Conservation (phyloP, 2,329 filamentous ascomycete genomes). For the Aspergillus sp. region DNA sequence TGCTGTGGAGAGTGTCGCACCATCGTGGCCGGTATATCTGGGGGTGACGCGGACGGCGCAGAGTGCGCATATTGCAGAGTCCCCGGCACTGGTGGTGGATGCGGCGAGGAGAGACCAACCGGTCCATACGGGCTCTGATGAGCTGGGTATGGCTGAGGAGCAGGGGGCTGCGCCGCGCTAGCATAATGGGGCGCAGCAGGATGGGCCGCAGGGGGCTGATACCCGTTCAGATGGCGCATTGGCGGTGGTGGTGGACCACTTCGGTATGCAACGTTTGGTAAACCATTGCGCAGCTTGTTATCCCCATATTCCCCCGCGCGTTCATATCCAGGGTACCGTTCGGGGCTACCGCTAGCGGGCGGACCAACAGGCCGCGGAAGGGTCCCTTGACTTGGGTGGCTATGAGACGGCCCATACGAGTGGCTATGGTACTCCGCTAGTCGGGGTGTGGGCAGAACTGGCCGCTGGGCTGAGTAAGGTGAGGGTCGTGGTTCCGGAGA, state of each 20-base stretch:
- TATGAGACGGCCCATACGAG: constrained; percentile 33
- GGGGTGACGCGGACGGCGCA: constrained; percentile 38
- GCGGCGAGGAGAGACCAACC: constrained; percentile 35
- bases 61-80: constrained; percentile 38
- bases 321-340: constrained; percentile 39
- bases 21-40: constrained; percentile 37
- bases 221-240: constrained; percentile 55
- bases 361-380: constrained; percentile 31
- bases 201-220: constrained; percentile 27
- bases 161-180: constrained; percentile 33
- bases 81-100: constrained; percentile 30
- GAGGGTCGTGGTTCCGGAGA: constrained; percentile 36
- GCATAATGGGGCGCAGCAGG: constrained; percentile 26
- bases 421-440: constrained; percentile 31
- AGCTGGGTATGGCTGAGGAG: constrained; percentile 35
- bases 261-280: constrained; percentile 32
- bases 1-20: constrained; percentile 39
- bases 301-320: constrained; percentile 32
- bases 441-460: constrained; percentile 35
- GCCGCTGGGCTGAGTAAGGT: constrained; percentile 33
- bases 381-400: constrained; percentile 26
- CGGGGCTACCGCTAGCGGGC: constrained; percentile 29
- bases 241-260: constrained; percentile 50
- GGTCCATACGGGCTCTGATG: constrained; percentile 42
- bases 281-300: constrained; percentile 33